Conservation (phyloP, 148 eudicot species). For the Persicaria tinctoria region DNA sequence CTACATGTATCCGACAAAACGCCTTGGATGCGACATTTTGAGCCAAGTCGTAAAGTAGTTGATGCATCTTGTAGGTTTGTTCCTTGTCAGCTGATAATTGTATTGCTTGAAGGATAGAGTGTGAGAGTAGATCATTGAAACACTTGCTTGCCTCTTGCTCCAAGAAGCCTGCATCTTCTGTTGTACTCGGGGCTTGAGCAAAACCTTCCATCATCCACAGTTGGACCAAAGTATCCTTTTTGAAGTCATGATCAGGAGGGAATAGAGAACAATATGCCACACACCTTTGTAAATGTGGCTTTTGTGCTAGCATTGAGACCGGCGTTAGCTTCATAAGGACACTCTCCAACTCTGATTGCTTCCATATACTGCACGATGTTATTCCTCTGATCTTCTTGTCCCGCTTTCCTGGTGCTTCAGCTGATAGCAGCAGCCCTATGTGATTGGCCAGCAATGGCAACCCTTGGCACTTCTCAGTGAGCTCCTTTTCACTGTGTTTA, state of each 20-base stretch:
- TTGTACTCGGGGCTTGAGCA: neutral
- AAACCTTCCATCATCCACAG: neutral
- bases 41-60: neutral
- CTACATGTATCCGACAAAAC: neutral
- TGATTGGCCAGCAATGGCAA: neutral
- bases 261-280: neutral
- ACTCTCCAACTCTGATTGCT: neutral
- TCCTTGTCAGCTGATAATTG: neutral
- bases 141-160: neutral
- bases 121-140: neutral
- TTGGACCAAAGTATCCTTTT: neutral
- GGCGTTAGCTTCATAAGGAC: neutral
- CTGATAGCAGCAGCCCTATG: neutral
- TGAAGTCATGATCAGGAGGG: neutral
- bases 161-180: neutral
- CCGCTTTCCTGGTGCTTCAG: neutral
- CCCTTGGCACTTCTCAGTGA: neutral
- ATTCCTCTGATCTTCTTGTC: neutral
- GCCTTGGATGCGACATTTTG: neutral
- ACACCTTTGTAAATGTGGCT: neutral
- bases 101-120: neutral
- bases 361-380: neutral
- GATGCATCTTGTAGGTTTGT: neutral
- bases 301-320: neutral
- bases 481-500: neutral